Evolutionary conservation across 768 basidiomycete genomes (phyloP).

Genomic region (Lentinus tigrinus): DNA sequence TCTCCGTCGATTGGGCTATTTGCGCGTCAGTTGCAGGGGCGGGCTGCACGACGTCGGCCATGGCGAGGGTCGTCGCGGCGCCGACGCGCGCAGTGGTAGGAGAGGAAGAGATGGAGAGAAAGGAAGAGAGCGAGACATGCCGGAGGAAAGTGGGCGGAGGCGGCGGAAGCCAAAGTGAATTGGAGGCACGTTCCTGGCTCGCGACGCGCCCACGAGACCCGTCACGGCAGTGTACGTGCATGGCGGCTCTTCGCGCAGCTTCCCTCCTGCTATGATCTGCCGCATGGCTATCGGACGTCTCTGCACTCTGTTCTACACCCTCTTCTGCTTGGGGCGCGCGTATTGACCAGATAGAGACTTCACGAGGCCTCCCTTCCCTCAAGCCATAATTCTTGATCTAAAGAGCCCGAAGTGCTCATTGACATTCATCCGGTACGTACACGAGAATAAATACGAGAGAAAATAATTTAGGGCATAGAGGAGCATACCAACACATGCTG

Average conservation of each 20-base stretch:
- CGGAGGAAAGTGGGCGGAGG: not conserved
- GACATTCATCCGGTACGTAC: too few relatives aligned
- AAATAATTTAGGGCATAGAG: too few relatives aligned
- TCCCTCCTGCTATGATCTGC: not conserved
- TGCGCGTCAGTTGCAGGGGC: not conserved
- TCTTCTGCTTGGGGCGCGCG: too few relatives aligned
- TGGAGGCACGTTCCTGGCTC: not conserved
- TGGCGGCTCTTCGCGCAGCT: not conserved
- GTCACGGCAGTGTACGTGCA: not conserved
- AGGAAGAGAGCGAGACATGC: not conserved
- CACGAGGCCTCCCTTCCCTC: too few relatives aligned
- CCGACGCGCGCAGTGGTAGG: not conserved
- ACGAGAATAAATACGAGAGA: too few relatives aligned
- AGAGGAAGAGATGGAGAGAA: not conserved
- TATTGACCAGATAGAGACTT: too few relatives aligned
- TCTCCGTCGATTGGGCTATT: not conserved
- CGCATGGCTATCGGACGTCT: not conserved
- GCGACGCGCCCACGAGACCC: conserved; percentile 3
- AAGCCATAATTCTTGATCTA: too few relatives aligned
- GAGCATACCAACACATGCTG: too few relatives aligned
- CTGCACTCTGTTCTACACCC: not conserved
- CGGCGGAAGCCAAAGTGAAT: not conserved
- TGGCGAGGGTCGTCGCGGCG: not conserved
- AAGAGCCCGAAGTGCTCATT: too few relatives aligned
- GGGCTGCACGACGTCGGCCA: not conserved